Evolutionary conservation across 1,284 basidiomycete species (phyloP).

Genomic region (Porogramme epimiltina): DNA sequence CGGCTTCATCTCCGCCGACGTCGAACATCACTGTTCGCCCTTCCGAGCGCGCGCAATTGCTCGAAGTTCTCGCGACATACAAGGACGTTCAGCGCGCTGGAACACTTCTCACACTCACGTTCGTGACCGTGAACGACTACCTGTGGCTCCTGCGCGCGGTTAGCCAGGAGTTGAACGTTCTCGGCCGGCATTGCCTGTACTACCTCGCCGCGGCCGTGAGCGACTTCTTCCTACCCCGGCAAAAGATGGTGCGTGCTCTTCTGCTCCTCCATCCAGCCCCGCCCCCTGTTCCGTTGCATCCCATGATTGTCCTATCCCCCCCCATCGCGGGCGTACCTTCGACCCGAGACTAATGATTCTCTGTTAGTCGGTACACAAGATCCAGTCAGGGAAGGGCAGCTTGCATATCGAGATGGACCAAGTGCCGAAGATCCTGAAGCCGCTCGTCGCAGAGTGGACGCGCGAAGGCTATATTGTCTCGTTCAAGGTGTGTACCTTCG

Average conservation of each 20-base stretch:
- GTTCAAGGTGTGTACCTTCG: conserved; percentile 77
- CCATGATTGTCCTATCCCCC: no score
- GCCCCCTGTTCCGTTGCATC: no score
- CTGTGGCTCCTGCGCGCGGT: conserved; percentile 89
- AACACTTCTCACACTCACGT: conserved; percentile 84
- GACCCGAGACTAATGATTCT: background rate
- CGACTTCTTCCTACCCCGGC: conserved; percentile 94
- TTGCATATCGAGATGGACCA: conserved; percentile 98
- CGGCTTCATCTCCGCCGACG: conserved; percentile 18
- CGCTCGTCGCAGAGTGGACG: conserved; percentile 93
- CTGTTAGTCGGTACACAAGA: conserved; percentile 92
- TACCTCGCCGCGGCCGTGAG: conserved; percentile 98
- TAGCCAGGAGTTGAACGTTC: conserved; percentile 66
- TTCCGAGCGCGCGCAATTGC: conserved; percentile 64
- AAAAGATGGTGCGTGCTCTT: conserved; percentile 74
- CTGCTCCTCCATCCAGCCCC: no score
- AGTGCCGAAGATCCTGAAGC: conserved; percentile 94
- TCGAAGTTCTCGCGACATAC: conserved; percentile 80
- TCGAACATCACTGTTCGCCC: conserved; percentile 67
- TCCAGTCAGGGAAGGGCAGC: conserved; percentile 94
- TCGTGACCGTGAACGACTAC: conserved; percentile 96
- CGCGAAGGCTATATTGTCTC: conserved; percentile 92
- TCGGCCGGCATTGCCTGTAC: conserved; percentile 83
- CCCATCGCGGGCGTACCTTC: no score
- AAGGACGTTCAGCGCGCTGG: conserved; percentile 77